phyloP scores from a whole-genome alignment of 139 green algal genomes.

The Picochlorum sp. region DNA sequence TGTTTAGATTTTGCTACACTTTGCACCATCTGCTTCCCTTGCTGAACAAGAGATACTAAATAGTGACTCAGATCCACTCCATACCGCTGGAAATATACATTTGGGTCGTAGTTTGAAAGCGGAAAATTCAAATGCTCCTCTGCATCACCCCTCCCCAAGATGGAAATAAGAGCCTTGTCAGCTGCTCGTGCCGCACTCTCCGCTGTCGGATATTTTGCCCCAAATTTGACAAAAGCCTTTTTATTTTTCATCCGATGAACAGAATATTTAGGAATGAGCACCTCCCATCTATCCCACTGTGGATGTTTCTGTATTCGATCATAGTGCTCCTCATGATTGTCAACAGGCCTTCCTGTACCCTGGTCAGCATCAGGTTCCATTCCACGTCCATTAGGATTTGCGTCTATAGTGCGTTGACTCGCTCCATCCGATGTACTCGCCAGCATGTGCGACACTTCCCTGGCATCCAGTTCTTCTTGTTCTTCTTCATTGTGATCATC shows the following conservation, averaged over 20 bases:
- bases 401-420: too few species aligned
- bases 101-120: background rate
- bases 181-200: slow-evolving; percentile 6
- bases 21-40: slow-evolving; percentile 11
- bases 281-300: background rate
- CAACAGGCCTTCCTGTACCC: too few species aligned
- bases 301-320: too few species aligned
- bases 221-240: background rate
- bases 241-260: background rate
- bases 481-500: too few species aligned
- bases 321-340: too few species aligned
- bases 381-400: too few species aligned
- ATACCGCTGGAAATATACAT: slow-evolving; percentile 8
- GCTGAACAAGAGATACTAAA: slow-evolving; percentile 6
- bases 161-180: slow-evolving; percentile 16
- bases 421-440: too few species aligned
- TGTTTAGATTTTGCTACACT: background rate
- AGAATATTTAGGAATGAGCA: background rate
- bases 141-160: slow-evolving; percentile 9
- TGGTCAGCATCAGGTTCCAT: too few species aligned
- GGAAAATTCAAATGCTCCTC: slow-evolving; percentile 14
- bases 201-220: background rate
- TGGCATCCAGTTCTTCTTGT: too few species aligned
- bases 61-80: slow-evolving; percentile 11
- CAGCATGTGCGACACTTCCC: too few species aligned